A percentile compares a stretch with the other conserved stretches of the same genome.
Evolutionary conservation across 352 stramenopile species (phyloP).

Genomic region (Plasmopara muralis): DNA sequence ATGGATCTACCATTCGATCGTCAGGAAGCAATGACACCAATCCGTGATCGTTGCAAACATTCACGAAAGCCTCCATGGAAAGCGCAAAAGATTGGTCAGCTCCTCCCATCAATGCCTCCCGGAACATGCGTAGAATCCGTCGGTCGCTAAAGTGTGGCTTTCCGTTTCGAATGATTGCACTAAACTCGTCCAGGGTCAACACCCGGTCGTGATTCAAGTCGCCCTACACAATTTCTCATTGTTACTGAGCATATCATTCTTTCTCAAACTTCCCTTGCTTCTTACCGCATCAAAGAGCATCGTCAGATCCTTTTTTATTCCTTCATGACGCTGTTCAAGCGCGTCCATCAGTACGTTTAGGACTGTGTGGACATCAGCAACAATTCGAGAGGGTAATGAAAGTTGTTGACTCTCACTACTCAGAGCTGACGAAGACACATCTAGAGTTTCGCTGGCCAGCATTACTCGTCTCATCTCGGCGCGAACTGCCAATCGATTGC

Average conservation of each 20-base stretch:
- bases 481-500: constrained; percentile 59
- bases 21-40: constrained; percentile 58
- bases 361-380: constrained; percentile 53
- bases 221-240: constrained; percentile 21
- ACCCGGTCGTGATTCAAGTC: constrained; percentile 71
- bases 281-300: constrained; percentile 47
- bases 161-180: constrained; percentile 47
- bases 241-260: not conserved
- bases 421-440: constrained; percentile 1
- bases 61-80: constrained; percentile 62
- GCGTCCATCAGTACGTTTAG: constrained; percentile 49
- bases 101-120: constrained; percentile 56
- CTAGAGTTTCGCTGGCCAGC: constrained; percentile 23
- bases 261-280: not conserved
- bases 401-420: constrained; percentile 13
- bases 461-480: constrained; percentile 68
- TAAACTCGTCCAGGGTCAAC: constrained; percentile 63
- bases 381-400: constrained; percentile 31
- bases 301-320: constrained; percentile 48
- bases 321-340: constrained; percentile 46
- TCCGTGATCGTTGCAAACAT: constrained; percentile 65
- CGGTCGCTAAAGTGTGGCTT: constrained; percentile 59
- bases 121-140: constrained; percentile 69
- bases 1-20: constrained; percentile 51
- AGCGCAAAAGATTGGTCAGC: constrained; percentile 63